Percentiles rank a stretch among this genome's conserved stretches.
These are phyloP conservation scores for Vaccinium corymbosum DNA, from an alignment of 148 eudicot genomes.

Conservation along the genomic window DNA sequence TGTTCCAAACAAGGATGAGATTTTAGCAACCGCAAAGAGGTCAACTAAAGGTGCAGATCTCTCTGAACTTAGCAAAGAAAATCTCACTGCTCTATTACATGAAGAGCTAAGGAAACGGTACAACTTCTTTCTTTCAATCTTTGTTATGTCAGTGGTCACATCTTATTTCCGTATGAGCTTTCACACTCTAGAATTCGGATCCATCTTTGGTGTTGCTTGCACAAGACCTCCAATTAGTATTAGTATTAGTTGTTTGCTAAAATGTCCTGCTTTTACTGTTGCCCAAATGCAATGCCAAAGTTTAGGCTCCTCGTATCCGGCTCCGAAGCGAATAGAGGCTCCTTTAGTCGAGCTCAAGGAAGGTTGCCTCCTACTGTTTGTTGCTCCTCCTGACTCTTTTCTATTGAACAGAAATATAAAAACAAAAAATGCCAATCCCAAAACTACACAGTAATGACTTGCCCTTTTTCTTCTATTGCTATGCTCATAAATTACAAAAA, in stretches of 20 bases:
- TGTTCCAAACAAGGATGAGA: conserved; percentile 87
- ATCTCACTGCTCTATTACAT: conserved; percentile 41
- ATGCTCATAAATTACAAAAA: neutral
- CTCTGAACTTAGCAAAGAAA: conserved; percentile 49
- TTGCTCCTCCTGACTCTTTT: neutral
- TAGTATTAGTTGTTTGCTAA: neutral
- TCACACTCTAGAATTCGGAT: neutral
- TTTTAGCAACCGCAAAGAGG: conserved; percentile 46
- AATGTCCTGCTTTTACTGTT: neutral
- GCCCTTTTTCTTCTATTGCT: neutral
- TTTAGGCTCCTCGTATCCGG: neutral
- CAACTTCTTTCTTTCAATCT: neutral
- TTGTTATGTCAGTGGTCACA: neutral
- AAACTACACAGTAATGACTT: neutral
- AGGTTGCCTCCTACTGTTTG: neutral
- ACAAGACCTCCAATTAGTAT: neutral
- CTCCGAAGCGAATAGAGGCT: neutral
- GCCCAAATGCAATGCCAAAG: neutral
- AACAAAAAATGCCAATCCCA: neutral
- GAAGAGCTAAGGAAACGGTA: conserved; percentile 74
- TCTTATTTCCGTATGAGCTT: neutral
- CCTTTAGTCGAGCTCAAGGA: neutral
- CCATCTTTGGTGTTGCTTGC: neutral
- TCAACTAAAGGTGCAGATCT: conserved; percentile 42
- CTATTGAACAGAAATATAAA: neutral